A percentile compares a stretch with the other conserved stretches of the same genome.
phyloP scores from a whole-genome alignment of 805 yeast genomes.

The Yamadazyma takamatsuzukensis region DNA sequence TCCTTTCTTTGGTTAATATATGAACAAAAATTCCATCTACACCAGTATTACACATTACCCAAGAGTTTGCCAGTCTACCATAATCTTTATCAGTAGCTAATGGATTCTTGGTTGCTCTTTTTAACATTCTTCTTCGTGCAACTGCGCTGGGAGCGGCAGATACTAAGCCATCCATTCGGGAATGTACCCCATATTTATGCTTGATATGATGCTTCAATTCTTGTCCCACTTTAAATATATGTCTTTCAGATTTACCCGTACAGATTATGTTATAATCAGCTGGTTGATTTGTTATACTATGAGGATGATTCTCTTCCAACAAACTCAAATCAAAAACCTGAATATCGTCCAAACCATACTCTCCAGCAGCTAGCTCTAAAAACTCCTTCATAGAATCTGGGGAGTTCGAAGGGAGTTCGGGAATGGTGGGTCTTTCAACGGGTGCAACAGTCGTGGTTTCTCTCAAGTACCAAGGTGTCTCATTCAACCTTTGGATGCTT shows the following conservation, averaged over 20 bases:
- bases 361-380: slow-evolving; percentile 45
- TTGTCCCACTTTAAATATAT: slow-evolving; percentile 65
- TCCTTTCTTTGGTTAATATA: slow-evolving; percentile 65
- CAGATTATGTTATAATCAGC: slow-evolving; percentile 49
- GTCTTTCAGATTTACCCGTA: slow-evolving; percentile 75
- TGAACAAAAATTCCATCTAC: slow-evolving; percentile 66
- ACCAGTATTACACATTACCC: slow-evolving; percentile 69
- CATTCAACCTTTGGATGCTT: too few species aligned
- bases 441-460: slow-evolving; percentile 17
- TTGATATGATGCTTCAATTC: slow-evolving; percentile 60
- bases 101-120: slow-evolving; percentile 52
- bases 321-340: slow-evolving; percentile 59
- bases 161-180: slow-evolving; percentile 68
- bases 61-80: slow-evolving; percentile 60
- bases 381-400: slow-evolving; percentile 51
- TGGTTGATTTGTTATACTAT: slow-evolving; percentile 23
- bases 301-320: slow-evolving; percentile 29
- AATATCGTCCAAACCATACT: slow-evolving; percentile 65
- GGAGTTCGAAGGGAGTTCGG: slow-evolving; percentile 55
- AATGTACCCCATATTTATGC: slow-evolving; percentile 32
- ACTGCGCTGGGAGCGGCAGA: slow-evolving; percentile 48
- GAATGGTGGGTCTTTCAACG: slow-evolving; percentile 26
- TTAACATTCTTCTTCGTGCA: slow-evolving; percentile 37
- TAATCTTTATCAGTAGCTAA: slow-evolving; percentile 53
- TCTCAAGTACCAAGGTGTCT: slow-evolving; percentile 61